Conservation (phyloP, 352 stramenopile genomes). For the Globisporangium cystogenes region DNA sequence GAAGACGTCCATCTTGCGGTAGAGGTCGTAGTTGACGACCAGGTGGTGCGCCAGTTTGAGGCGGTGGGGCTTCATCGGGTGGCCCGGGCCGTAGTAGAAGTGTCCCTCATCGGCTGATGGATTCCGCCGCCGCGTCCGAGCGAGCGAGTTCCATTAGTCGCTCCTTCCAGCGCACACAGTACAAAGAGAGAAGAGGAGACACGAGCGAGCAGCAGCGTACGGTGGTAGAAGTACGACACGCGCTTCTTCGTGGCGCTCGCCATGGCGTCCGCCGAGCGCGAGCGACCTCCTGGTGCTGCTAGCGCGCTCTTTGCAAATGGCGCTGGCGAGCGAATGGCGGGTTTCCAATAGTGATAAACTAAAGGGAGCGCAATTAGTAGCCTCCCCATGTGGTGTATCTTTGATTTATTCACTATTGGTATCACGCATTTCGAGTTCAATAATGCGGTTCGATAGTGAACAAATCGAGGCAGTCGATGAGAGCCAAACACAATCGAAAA, state of each 20-base stretch:
- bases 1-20: slow-evolving; percentile 99
- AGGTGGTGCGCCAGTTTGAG: slow-evolving; percentile 98
- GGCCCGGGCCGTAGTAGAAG: slow-evolving; percentile 95
- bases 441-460: too few relatives aligned
- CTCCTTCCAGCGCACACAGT: slow-evolving; percentile 3
- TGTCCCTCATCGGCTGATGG: slow-evolving; percentile 91
- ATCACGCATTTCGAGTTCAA: too few relatives aligned
- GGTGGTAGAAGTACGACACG: slow-evolving; percentile 87
- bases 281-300: neutral
- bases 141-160: neutral
- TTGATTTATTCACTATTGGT: too few relatives aligned
- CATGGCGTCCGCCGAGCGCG: slow-evolving; percentile 12
- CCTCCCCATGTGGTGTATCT: too few relatives aligned
- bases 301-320: neutral
- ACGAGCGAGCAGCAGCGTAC: slow-evolving; percentile 24
- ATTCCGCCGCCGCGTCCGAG: neutral
- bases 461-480: too few relatives aligned
- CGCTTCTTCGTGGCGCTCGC: slow-evolving; percentile 59
- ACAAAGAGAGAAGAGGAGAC: neutral
- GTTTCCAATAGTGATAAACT: too few relatives aligned
- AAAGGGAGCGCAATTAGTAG: too few relatives aligned
- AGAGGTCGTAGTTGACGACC: slow-evolving; percentile 97
- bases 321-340: too few relatives aligned
- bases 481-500: too few relatives aligned
- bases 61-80: slow-evolving; percentile 98